Evolutionary conservation across 768 basidiomycete species (phyloP).

Genomic region (Suillus sp.): DNA sequence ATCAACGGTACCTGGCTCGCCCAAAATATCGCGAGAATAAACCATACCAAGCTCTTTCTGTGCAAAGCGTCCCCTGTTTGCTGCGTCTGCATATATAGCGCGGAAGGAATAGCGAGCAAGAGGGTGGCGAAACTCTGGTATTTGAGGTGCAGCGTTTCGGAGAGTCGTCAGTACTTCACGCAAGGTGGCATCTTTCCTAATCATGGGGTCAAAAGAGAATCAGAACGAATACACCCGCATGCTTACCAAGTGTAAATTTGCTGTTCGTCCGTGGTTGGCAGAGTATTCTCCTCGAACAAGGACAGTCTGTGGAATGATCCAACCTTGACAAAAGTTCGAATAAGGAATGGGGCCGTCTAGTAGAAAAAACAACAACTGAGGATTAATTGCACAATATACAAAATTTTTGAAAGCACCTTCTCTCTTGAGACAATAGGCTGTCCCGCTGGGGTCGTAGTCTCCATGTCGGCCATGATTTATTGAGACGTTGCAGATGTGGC

Average conservation of each 20-base stretch:
- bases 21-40: constrained; percentile 82
- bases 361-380: not conserved
- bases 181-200: constrained; percentile 82
- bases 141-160: constrained; percentile 66
- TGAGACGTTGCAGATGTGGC: not conserved
- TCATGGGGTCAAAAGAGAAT: not conserved
- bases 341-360: constrained; percentile 80
- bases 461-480: constrained; percentile 38
- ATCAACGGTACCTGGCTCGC: constrained; percentile 69
- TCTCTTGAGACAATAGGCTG: constrained; percentile 56
- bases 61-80: constrained; percentile 68
- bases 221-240: not conserved
- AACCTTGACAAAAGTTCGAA: constrained; percentile 81
- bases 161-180: constrained; percentile 78
- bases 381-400: not conserved
- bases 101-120: constrained; percentile 82
- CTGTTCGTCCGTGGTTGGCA: constrained; percentile 80
- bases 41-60: constrained; percentile 82
- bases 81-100: constrained; percentile 74
- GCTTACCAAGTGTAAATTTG: constrained; percentile 79
- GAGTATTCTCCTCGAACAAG: constrained; percentile 75
- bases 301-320: constrained; percentile 73
- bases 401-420: constrained; percentile 41
- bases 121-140: constrained; percentile 77
- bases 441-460: constrained; percentile 45